Evolutionary conservation across 306 rosid species (phyloP).

Genomic region (Dicorynia guianensis): DNA sequence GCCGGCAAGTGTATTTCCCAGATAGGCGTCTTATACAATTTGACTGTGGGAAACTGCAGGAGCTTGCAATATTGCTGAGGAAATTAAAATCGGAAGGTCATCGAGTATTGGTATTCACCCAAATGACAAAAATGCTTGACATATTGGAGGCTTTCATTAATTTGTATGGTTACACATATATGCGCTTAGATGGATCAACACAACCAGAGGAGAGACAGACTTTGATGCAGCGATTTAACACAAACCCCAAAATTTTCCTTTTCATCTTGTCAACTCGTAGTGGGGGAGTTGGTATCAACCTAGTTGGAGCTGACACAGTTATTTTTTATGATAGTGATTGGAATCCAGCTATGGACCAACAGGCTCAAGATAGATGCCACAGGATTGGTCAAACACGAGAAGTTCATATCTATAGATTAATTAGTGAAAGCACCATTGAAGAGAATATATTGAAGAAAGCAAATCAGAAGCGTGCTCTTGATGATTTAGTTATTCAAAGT

Average conservation of each 20-base stretch:
- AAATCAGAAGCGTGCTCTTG: slow-evolving; percentile 97
- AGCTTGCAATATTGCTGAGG: slow-evolving; percentile 83
- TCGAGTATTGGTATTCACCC: slow-evolving; percentile 91
- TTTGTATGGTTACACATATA: slow-evolving; percentile 96
- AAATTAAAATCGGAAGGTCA: slow-evolving; percentile 93
- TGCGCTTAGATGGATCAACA: slow-evolving; percentile 98
- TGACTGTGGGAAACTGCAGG: slow-evolving; percentile 95
- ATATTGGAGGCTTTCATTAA: slow-evolving; percentile 91
- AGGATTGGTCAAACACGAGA: slow-evolving; percentile 99
- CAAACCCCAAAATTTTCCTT: slow-evolving; percentile 90
- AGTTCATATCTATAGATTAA: slow-evolving; percentile 93
- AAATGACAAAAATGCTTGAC: slow-evolving; percentile 99
- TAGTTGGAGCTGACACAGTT: slow-evolving; percentile 98
- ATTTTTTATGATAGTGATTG: slow-evolving; percentile 98
- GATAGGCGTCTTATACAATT: slow-evolving; percentile 98
- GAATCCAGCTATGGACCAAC: slow-evolving; percentile 99
- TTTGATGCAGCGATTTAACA: slow-evolving; percentile 92
- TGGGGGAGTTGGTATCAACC: slow-evolving; percentile 98
- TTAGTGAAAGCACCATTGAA: slow-evolving; percentile 96
- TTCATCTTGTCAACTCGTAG: slow-evolving; percentile 98
- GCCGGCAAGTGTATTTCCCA: slow-evolving; percentile 97
- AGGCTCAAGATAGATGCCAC: slow-evolving; percentile 99
- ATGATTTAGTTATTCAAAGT: slow-evolving; percentile 96
- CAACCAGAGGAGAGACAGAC: slow-evolving; percentile 98
- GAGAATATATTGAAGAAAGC: slow-evolving; percentile 98